Base-by-base conservation (phyloP, 306 rosid species). In the Lathyrus oleraceus region DNA sequence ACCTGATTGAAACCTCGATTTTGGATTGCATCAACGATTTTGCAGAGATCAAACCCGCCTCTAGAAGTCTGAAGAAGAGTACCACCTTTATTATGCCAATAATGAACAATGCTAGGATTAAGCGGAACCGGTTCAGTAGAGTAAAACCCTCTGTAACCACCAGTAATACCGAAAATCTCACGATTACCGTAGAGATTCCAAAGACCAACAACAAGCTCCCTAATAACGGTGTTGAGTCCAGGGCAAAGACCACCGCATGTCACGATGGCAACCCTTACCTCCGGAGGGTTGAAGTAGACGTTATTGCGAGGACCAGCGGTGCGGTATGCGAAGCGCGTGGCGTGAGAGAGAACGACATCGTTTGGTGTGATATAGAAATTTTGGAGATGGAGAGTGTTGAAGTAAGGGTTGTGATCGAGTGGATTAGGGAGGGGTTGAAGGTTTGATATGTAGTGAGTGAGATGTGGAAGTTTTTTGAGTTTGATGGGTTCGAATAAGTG, bases 131-230 rank as follows among this genome's bases (percentile, higher is more conserved):
- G 82, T 1, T 72, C 19, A 15, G 53, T 30, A 10, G 89, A 83
- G 72, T 87, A 86, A 61, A 92, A 92, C 0, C 98, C 98, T 10
- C 92, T 82, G 73, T 86, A 89, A 9, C 98, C 98, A 2, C 88
- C 86, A 14, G 71, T 74, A 54, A 92, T 23, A 19, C 98, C 98
- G 20, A 76, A 82, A 7, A 92, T 92, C 6, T 81, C 72, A 39
- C 95, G 87, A 32, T 89, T 95, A 2, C 88, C 89, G 14, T 89
- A 92, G 60, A 87, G 86, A 3, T 92, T 85, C 95, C 95, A 87
- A 40, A 78, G 9, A 2, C 54, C 78, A 5, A 72, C 71, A 0
- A 78, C 82, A 1, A 92, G 89, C 84, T 92, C 98, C 70, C 98
- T 73, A 44, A 89, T 83, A 19, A 87, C 96, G 20, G 98, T 92